phyloP scores from a whole-genome alignment of 176 grass and related monocot species.

The Carex kokanica region DNA sequence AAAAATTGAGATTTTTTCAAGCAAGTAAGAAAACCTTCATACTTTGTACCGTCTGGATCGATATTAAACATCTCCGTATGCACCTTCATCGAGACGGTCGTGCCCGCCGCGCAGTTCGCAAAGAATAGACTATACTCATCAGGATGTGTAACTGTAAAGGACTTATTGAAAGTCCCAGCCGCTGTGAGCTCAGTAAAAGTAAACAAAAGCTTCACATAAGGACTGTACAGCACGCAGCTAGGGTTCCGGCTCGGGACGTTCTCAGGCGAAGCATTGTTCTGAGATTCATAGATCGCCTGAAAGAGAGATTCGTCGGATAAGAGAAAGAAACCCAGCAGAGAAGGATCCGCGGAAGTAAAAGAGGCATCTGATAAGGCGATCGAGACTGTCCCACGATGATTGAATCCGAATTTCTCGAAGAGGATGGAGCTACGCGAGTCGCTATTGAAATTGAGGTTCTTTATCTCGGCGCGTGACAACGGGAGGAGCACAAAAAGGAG shows the following conservation, averaged over 20 bases:
- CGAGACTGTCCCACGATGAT: slow-evolving; percentile 37
- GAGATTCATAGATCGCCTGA: slow-evolving; percentile 70
- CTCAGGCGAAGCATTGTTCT: slow-evolving; percentile 39
- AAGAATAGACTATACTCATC: slow-evolving; percentile 97
- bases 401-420: slow-evolving; percentile 99
- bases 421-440: slow-evolving; percentile 68
- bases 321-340: slow-evolving; percentile 79
- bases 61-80: slow-evolving; percentile 83
- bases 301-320: slow-evolving; percentile 90
- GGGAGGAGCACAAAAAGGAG: slow-evolving; percentile 32
- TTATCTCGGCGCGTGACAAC: slow-evolving; percentile 70
- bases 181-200: slow-evolving; percentile 42
- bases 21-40: neutral
- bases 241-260: slow-evolving; percentile 47
- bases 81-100: slow-evolving; percentile 64
- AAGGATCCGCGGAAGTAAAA: slow-evolving; percentile 35
- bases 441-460: slow-evolving; percentile 49
- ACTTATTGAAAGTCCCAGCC: neutral
- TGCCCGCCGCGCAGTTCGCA: slow-evolving; percentile 60
- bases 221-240: slow-evolving; percentile 66
- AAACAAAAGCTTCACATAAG: slow-evolving; percentile 64
- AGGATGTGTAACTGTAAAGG: slow-evolving; percentile 57
- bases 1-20: neutral
- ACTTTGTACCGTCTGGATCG: slow-evolving; percentile 45
- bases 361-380: slow-evolving; percentile 42